Percentiles rank a stretch among this genome's conserved stretches.
phyloP scores from a whole-genome alignment of 2,329 filamentous ascomycete species.

The Pestalotiopsis sp. region DNA sequence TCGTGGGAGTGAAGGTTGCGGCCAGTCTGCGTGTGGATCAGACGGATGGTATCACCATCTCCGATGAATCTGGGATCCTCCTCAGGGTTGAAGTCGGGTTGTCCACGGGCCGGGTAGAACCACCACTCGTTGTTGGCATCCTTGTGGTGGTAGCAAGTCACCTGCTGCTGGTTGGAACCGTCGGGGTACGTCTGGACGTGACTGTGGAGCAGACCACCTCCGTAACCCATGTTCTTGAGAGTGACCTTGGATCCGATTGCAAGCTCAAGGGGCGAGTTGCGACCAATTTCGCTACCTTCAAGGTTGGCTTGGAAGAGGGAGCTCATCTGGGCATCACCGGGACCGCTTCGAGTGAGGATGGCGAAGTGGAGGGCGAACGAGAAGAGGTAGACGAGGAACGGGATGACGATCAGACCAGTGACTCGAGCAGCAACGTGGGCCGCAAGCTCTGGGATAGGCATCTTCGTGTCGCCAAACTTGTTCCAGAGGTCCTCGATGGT shows the following conservation, averaged over 20 bases:
- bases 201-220: slow-evolving; percentile 92
- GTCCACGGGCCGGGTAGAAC: slow-evolving; percentile 88
- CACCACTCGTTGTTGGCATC: slow-evolving; percentile 99
- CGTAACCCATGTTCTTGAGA: slow-evolving; percentile 99
- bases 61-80: slow-evolving; percentile 75
- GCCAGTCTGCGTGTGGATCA: slow-evolving; percentile 93
- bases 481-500: slow-evolving; percentile 96
- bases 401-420: slow-evolving; percentile 84
- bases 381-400: slow-evolving; percentile 89
- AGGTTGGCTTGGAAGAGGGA: slow-evolving; percentile 98
- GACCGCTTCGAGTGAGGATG: slow-evolving; percentile 89
- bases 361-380: slow-evolving; percentile 95
- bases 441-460: slow-evolving; percentile 69
- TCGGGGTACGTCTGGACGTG: slow-evolving; percentile 96
- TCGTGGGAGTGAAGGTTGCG: slow-evolving; percentile 96
- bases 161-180: slow-evolving; percentile 90
- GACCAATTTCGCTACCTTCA: slow-evolving; percentile 89
- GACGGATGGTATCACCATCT: slow-evolving; percentile 77
- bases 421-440: slow-evolving; percentile 81
- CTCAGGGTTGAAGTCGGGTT: slow-evolving; percentile 73
- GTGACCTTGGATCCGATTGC: slow-evolving; percentile 88
- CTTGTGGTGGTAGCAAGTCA: slow-evolving; percentile 99
- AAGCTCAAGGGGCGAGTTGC: slow-evolving; percentile 90
- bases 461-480: slow-evolving; percentile 93
- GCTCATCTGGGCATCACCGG: slow-evolving; percentile 99